Evolutionary conservation across 306 rosid species (phyloP).

Genomic region (Cucumis cinereus): DNA sequence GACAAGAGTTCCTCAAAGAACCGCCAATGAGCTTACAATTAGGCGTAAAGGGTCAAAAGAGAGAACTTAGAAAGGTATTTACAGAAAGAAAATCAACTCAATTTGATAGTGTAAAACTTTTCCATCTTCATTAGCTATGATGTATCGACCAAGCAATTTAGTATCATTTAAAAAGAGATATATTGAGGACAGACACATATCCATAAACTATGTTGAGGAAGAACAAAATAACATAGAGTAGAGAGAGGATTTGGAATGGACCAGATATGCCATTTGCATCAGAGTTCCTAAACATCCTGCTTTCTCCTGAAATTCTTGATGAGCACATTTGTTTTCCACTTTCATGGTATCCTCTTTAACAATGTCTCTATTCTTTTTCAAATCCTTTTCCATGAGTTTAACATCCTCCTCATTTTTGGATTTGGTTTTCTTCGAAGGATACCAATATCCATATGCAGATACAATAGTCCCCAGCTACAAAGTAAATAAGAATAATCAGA

Average conservation of each 20-base stretch:
- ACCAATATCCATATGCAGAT: slow-evolving; percentile 46
- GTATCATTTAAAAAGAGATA: background rate
- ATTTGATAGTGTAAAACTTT: background rate
- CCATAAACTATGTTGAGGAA: background rate
- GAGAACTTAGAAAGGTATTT: background rate
- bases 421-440: background rate
- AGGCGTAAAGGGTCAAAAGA: background rate
- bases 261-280: slow-evolving; percentile 13
- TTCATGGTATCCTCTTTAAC: background rate
- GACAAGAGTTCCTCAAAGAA: background rate
- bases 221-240: background rate
- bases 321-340: background rate
- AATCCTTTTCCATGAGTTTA: background rate
- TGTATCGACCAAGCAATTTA: background rate
- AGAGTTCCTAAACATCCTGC: slow-evolving; percentile 9
- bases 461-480: slow-evolving; percentile 17
- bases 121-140: background rate
- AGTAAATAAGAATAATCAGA: background rate
- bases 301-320: background rate
- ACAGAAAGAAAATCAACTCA: background rate
- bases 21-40: background rate
- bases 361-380: background rate
- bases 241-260: background rate
- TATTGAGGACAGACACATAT: background rate
- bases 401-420: slow-evolving; percentile 9